These are phyloP conservation scores for Globisporangium spiculum DNA, from an alignment of 352 stramenopile genomes.

Conservation along the genomic window DNA sequence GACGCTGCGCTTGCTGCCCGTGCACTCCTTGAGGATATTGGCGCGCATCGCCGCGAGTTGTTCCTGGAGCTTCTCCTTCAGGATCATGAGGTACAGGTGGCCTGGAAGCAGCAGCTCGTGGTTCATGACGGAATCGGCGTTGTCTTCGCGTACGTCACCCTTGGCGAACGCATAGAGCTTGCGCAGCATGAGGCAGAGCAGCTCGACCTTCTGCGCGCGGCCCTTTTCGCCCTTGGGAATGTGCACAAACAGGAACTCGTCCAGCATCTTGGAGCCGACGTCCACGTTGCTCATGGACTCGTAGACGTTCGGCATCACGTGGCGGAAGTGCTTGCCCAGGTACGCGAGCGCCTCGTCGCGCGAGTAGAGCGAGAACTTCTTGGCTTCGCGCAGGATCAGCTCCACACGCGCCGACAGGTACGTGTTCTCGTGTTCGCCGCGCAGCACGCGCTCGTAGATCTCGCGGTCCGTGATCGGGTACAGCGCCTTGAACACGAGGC, in stretches of 20 bases:
- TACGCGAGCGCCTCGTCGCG: constrained; percentile 91
- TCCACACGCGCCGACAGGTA: constrained; percentile 96
- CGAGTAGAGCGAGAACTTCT: constrained; percentile 91
- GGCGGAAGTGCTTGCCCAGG: constrained; percentile 96
- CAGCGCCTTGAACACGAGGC: constrained; percentile 97
- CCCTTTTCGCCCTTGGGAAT: constrained; percentile 88
- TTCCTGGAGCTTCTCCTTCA: constrained; percentile 99
- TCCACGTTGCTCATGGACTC: constrained; percentile 89
- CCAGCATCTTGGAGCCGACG: constrained; percentile 86
- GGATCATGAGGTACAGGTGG: constrained; percentile 94
- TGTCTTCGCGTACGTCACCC: constrained; percentile 94
- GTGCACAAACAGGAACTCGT: constrained; percentile 97
- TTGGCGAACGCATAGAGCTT: constrained; percentile 98
- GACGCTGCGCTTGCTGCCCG: constrained; percentile 51
- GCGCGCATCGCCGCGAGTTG: constrained; percentile 71
- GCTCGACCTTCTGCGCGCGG: constrained; percentile 89
- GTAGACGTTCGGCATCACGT: constrained; percentile 84
- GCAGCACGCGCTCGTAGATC: constrained; percentile 97
- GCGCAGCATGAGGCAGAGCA: constrained; percentile 95
- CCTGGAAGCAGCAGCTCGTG: constrained; percentile 96
- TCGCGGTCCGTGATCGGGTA: constrained; percentile 91
- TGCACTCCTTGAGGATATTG: constrained; percentile 79
- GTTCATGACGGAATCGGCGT: constrained; percentile 98
- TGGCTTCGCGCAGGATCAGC: constrained; percentile 96
- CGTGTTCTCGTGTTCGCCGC: constrained; percentile 95